Percentiles rank a stretch among this genome's conserved stretches.
These are phyloP conservation scores for Aechmea fasciata DNA, from an alignment of 176 grass and related monocot species.

Conservation along the genomic window DNA sequence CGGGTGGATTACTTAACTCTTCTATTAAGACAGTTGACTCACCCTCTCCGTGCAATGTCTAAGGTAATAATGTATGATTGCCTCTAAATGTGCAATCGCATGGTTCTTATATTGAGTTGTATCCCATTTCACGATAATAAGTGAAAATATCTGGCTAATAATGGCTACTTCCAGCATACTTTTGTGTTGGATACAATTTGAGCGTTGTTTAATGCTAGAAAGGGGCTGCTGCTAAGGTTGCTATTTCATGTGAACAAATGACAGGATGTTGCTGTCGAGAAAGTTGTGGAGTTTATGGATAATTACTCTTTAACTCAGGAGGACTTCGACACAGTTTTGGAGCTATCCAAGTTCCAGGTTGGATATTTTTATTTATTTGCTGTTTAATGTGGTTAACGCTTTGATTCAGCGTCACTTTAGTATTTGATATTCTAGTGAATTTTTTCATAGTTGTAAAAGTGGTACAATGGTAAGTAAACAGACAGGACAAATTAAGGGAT, in stretches of 20 bases:
- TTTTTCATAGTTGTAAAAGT: too few species aligned
- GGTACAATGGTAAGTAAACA: too few species aligned
- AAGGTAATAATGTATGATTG: slow-evolving; percentile 37
- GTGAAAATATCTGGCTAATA: neutral
- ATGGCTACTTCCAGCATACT: neutral
- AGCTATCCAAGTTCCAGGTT: slow-evolving; percentile 96
- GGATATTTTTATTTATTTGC: slow-evolving; percentile 10
- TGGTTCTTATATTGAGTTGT: neutral
- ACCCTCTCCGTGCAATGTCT: slow-evolving; percentile 52
- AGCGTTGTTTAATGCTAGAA: neutral
- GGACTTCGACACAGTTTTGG: slow-evolving; percentile 82
- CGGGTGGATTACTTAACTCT: slow-evolving; percentile 77
- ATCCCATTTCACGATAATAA: neutral
- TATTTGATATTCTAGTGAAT: too few species aligned
- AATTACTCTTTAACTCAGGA: slow-evolving; percentile 94
- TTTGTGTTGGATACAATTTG: neutral
- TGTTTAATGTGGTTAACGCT: neutral
- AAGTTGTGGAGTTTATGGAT: slow-evolving; percentile 93
- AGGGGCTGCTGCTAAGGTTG: neutral
- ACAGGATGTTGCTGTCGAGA: slow-evolving; percentile 80
- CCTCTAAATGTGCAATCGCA: neutral
- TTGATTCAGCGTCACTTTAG: neutral
- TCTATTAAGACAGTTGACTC: slow-evolving; percentile 64
- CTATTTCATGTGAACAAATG: neutral
- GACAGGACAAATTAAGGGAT: too few species aligned